phyloP scores from a whole-genome alignment of 2,329 filamentous ascomycete genomes.

The Sarocladium oryzae region DNA sequence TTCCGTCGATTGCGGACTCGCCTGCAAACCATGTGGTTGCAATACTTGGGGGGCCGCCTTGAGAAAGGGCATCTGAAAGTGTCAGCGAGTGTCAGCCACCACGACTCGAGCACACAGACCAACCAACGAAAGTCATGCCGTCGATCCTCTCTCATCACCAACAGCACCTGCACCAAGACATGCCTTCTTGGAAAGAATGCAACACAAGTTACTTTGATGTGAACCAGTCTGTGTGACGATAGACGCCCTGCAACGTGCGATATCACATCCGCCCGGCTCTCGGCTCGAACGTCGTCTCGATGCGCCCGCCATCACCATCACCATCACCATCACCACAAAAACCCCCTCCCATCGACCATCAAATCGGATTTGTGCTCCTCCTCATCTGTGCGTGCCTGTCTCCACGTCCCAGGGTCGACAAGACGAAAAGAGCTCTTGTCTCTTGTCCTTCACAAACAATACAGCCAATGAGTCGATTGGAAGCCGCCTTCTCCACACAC shows the following conservation, averaged over 20 bases:
- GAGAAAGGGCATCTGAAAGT: too few relatives aligned
- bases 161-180: too few relatives aligned
- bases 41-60: too few relatives aligned
- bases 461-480: background rate
- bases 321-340: too few relatives aligned
- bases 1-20: too few relatives aligned
- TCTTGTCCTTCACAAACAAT: background rate
- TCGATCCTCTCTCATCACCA: too few relatives aligned
- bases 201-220: too few relatives aligned
- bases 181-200: too few relatives aligned
- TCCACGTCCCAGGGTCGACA: background rate
- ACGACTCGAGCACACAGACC: background rate
- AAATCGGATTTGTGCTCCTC: background rate
- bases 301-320: background rate
- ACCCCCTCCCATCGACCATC: slow-evolving; percentile 2
- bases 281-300: background rate
- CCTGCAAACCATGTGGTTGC: too few relatives aligned
- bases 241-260: slow-evolving; percentile 4
- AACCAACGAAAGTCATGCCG: background rate
- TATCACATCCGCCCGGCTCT: slow-evolving; percentile 8
- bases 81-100: too few relatives aligned
- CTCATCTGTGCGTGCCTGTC: background rate
- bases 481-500: slow-evolving; percentile 3
- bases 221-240: slow-evolving; percentile 5
- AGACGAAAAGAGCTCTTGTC: background rate